phyloP scores from a whole-genome alignment of 108 stramenopile species.

The Cyclotella distinguenda region DNA sequence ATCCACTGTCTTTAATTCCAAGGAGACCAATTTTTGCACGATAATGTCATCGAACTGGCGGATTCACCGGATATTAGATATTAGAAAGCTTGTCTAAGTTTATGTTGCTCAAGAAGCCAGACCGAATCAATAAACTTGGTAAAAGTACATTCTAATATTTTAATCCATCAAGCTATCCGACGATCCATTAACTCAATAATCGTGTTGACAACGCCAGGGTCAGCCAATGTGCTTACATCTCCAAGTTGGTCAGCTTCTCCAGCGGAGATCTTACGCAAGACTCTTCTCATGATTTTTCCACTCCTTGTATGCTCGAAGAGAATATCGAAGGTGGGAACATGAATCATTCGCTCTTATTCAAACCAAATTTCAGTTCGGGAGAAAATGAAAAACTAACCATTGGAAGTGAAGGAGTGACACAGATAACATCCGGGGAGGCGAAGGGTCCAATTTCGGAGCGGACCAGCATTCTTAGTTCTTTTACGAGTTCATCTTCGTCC shows the following conservation, averaged over 20 bases:
- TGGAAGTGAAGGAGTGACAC: slow-evolving; percentile 70
- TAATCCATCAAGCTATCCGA: not conserved
- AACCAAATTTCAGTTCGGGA: too few relatives aligned
- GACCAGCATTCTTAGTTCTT: slow-evolving; percentile 72
- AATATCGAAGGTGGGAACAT: not conserved
- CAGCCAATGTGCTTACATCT: slow-evolving; percentile 83
- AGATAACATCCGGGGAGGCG: slow-evolving; percentile 82
- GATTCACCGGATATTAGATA: too few relatives aligned
- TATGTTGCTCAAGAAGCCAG: too few relatives aligned
- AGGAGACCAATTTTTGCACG: too few relatives aligned
- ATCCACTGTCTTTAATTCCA: too few relatives aligned
- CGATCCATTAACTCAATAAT: slow-evolving; percentile 53
- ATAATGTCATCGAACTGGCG: too few relatives aligned
- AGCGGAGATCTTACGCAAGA: slow-evolving; percentile 86
- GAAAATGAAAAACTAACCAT: slow-evolving; percentile 47
- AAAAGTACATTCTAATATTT: not conserved
- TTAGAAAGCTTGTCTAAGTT: too few relatives aligned
- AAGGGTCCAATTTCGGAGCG: slow-evolving; percentile 81
- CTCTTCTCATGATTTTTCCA: slow-evolving; percentile 89
- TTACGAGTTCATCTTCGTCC: slow-evolving; percentile 59
- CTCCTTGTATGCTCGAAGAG: slow-evolving; percentile 56
- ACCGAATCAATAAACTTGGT: too few relatives aligned
- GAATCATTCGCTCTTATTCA: not conserved
- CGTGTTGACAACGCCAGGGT: slow-evolving; percentile 77
- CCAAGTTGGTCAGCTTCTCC: slow-evolving; percentile 78